These are phyloP conservation scores for Yamadazyma laniorum DNA, from an alignment of 805 yeast species.

Conservation along the genomic window DNA sequence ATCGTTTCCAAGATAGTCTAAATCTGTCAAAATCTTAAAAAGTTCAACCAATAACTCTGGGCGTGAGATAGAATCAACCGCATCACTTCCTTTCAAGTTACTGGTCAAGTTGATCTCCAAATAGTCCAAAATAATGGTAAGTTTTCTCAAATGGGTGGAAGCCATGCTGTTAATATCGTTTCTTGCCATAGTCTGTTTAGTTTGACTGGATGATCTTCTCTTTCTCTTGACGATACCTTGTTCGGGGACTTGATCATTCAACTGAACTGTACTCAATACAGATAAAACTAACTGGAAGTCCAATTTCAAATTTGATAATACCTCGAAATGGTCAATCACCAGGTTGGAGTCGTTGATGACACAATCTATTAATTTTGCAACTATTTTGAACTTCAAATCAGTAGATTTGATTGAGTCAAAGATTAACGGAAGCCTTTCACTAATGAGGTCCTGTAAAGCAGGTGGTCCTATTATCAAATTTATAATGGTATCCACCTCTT, in stretches of 20 bases:
- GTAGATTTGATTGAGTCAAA: constrained; percentile 53
- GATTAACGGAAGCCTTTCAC: constrained; percentile 50
- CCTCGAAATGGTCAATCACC: constrained; percentile 39
- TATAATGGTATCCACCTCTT: constrained; percentile 64
- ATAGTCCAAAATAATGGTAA: constrained; percentile 77
- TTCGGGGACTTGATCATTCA: constrained; percentile 47
- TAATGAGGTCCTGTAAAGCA: constrained; percentile 41
- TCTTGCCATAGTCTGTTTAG: constrained; percentile 71
- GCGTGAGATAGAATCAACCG: constrained; percentile 25
- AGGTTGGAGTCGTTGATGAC: constrained; percentile 24
- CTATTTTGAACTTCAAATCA: constrained; percentile 57
- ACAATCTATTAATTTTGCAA: constrained; percentile 48
- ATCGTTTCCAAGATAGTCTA: constrained; percentile 84
- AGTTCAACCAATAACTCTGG: constrained; percentile 50
- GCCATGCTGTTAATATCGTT: constrained; percentile 75
- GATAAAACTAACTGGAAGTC: constrained; percentile 56
- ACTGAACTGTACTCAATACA: constrained; percentile 57
- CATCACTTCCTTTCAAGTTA: constrained; percentile 15
- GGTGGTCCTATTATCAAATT: constrained; percentile 41
- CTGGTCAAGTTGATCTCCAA: constrained; percentile 53
- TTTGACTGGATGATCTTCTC: constrained; percentile 78
- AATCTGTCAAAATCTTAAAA: constrained; percentile 65
- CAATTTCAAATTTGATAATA: constrained; percentile 55
- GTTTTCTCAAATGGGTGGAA: constrained; percentile 69
- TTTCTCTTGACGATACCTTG: constrained; percentile 64